Base-by-base conservation (phyloP, 768 basidiomycete genomes). In the Pisolithus microcarpus region DNA sequence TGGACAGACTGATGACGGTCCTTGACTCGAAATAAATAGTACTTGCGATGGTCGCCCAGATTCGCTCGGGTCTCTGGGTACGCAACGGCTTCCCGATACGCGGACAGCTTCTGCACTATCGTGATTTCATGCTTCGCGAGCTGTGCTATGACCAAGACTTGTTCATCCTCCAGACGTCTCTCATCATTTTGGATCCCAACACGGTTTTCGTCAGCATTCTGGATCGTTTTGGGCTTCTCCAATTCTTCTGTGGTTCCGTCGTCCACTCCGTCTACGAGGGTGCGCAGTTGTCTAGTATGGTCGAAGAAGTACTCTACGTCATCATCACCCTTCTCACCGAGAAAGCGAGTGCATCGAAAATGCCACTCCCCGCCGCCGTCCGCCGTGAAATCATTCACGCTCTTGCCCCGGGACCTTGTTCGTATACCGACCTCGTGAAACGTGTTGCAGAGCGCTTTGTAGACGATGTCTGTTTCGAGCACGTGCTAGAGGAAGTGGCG, bases 31-130 rank as follows among this genome's bases (percentile, higher is more conserved):
- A 3, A 34, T n/a, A 5, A 50, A 9, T 49, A 93, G 91, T 91
- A 6, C 73, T 93, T 24, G 80, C 85, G 1, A 91, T 94, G 84
- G 84, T 95, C 42, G 92, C 94, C 0, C 96, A 98, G 64, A 91
- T 97, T 46, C 82, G 93, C 23, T 87, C 91, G 0, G 93, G 93
- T 0, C 76, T 98, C 4, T 99, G 96, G 96, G 94, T 96, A 7
- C 87, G 95, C 49, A 99, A 99, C 59, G 96, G 96, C 4, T 90
- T 93, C 61, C 87, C 87, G 15, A 94, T 98, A 58, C 85, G 95
- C 1, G 92, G 93, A 0, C 96, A 98, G 65, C 75, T 93, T 4
- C 78, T 94, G 48, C 95, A 98, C 64, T 99, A 99, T 65, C 86
- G 93, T 24, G 95, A 98, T 64, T 92, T 91, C 67, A 87, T 89